Evolutionary conservation across 2,329 filamentous ascomycete species (phyloP), one percentile per base, ranked within the genome.

Genomic region (Sporothrix dimorphospora): DNA sequence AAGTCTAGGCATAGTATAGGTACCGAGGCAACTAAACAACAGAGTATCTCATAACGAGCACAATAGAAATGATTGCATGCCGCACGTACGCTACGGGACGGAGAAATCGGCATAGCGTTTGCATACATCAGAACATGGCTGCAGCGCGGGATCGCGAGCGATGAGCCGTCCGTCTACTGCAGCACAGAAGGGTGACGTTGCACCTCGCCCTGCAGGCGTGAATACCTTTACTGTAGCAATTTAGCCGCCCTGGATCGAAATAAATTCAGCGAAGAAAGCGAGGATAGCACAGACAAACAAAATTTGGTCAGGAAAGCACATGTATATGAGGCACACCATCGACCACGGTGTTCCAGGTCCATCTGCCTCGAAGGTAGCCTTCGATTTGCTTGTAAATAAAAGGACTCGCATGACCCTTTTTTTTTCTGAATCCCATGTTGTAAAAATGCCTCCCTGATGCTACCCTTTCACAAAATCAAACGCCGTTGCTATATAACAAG

Each of bases 1-100:
- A 21, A n/a, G 42, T 4, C 42, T 21, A 9, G 8, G 47, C 47
- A 49, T 49, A n/a, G 1, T 6, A 0, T 49, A 11, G 47, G 2
- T 21, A 19, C 47, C 19, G 19, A n/a, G 19, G 1, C 42, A 14
- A 19, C 19, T 9, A 21, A 49, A n/a, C 19, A n/a, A 49, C 19
- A n/a, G 19, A 27, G 38, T 45, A 42, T 65, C 11, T 27, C 38
- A 65, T 45, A 34, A 68, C 65, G 47, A 68, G 34, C 24, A 24
- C 21, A 49, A 66, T 66, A 66, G 63, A 45, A 65, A 65, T 27
- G 38, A 65, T 65, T 65, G 38, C 59, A 45, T 27, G 53, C 34
- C 21, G 11, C n/a, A 42, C 49, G 34, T 16, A 40, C n/a, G 57
- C 61, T 30, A 21, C 27, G 45, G 42, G 30, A 38, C 45, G 65